Percentiles rank a stretch among this genome's conserved stretches.
Conservation (phyloP, 306 rosid genomes). For the Gastrolobium bilobum region DNA sequence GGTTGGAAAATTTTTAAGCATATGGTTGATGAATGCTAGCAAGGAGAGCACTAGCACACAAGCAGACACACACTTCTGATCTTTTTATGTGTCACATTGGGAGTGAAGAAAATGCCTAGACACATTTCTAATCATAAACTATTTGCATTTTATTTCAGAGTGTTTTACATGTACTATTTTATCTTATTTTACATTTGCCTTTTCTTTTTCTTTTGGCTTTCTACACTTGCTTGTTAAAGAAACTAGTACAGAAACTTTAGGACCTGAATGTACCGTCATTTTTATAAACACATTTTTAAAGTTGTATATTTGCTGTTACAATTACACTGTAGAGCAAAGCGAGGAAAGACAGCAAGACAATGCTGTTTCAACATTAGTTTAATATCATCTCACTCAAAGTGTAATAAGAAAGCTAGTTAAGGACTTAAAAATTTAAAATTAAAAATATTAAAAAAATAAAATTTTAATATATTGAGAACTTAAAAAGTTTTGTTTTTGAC, state of each 20-base stretch:
- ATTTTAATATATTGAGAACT: too few species aligned
- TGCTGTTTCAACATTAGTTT: neutral
- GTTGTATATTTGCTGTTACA: neutral
- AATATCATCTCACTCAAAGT: too few species aligned
- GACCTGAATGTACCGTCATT: neutral
- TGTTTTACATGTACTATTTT: neutral
- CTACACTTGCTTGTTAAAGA: neutral
- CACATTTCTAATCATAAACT: neutral
- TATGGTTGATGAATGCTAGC: conserved; percentile 48
- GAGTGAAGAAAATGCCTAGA: conserved; percentile 19
- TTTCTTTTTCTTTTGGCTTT: neutral
- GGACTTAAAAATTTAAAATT: neutral
- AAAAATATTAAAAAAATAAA: too few species aligned
- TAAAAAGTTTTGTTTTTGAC: too few species aligned
- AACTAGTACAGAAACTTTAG: neutral
- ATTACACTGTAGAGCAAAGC: neutral
- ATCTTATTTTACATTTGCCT: neutral
- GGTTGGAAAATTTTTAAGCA: conserved; percentile 51
- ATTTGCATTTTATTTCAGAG: conserved; percentile 3
- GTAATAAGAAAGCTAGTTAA: neutral
- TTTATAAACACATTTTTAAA: neutral
- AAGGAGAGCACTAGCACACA: conserved; percentile 53
- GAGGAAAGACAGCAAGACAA: neutral
- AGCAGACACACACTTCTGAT: conserved; percentile 6
- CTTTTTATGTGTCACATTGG: neutral